phyloP scores from a whole-genome alignment of 441 rosid genomes.

The Viola pubescens region DNA sequence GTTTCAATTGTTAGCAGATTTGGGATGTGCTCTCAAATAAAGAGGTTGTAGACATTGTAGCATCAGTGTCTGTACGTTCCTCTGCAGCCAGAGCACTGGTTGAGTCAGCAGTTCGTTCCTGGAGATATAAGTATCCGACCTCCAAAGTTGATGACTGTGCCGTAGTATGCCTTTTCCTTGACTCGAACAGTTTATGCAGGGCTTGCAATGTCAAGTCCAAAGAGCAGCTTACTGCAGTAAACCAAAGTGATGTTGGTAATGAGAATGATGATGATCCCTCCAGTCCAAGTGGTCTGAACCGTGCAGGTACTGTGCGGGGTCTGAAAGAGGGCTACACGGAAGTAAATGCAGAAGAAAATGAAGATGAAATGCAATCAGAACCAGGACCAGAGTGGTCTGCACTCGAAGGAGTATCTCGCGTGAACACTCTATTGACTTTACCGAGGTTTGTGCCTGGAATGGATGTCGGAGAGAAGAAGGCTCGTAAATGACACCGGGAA shows the following conservation, averaged over 20 bases:
- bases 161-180: constrained; percentile 81
- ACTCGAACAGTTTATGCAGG: constrained; percentile 34
- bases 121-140: constrained; percentile 86
- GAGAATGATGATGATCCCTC: constrained; percentile 28
- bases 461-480: constrained; percentile 22
- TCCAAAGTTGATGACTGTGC: constrained; percentile 95
- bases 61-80: constrained; percentile 54
- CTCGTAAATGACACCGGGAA: constrained; percentile 14
- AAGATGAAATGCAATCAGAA: constrained; percentile 37
- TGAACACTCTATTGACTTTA: constrained; percentile 63
- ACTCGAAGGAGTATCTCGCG: constrained; percentile 92
- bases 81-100: constrained; percentile 77
- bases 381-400: constrained; percentile 70
- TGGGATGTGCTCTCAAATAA: constrained; percentile 92
- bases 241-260: constrained; percentile 21
- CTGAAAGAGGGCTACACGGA: constrained; percentile 33
- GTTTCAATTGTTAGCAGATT: constrained; percentile 33
- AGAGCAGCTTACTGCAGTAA: constrained; percentile 25
- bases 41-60: constrained; percentile 83
- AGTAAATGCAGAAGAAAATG: constrained; percentile 36
- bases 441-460: constrained; percentile 79
- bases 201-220: constrained; percentile 42
- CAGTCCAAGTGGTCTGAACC: constrained; percentile 25
- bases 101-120: constrained; percentile 69
- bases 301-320: constrained; percentile 31